These are phyloP conservation scores for Zymoseptoria brevis DNA, from an alignment of 2,329 filamentous ascomycete genomes.

Conservation along the genomic window DNA sequence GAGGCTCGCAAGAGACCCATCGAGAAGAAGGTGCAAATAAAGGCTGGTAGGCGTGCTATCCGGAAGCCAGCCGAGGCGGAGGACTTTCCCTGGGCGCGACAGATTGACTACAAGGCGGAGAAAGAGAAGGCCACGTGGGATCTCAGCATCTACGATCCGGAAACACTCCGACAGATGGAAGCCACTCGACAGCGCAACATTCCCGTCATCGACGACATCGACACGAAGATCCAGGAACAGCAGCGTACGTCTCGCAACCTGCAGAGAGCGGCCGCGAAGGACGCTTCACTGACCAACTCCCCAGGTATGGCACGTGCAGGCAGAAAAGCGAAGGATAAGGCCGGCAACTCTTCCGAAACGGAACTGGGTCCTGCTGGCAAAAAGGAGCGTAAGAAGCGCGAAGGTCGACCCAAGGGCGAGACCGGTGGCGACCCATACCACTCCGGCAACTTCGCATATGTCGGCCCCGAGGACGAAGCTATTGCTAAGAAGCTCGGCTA, in stretches of 20 bases:
- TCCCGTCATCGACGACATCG: constrained; percentile 19
- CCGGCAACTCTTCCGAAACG: constrained; percentile 6
- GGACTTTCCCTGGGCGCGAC: constrained; percentile 28
- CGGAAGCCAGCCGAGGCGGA: constrained; percentile 20
- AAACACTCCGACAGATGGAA: constrained; percentile 21
- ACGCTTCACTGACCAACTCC: constrained; percentile 4
- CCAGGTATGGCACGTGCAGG: constrained; percentile 16
- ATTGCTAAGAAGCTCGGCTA: constrained; percentile 11
- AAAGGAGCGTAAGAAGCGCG: constrained; percentile 16
- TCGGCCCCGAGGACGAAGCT: constrained; percentile 12
- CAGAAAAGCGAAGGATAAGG: constrained; percentile 12
- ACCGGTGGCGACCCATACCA: constrained; percentile 23
- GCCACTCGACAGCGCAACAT: constrained; percentile 19
- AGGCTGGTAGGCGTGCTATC: constrained; percentile 13
- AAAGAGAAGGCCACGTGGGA: constrained; percentile 24
- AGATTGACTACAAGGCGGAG: constrained; percentile 22
- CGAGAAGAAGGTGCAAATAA: constrained; percentile 9
- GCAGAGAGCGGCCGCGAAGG: not conserved
- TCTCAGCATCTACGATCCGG: constrained; percentile 22
- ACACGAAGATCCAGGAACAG: constrained; percentile 21
- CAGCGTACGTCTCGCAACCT: constrained; percentile 18
- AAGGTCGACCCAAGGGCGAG: constrained; percentile 13
- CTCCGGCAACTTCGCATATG: constrained; percentile 26
- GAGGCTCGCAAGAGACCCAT: constrained; percentile 11
- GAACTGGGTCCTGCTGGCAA: constrained; percentile 6